Evolutionary conservation across 495 filamentous ascomycete genomes (phyloP).

Genomic region (Aspergillus homomorphus): DNA sequence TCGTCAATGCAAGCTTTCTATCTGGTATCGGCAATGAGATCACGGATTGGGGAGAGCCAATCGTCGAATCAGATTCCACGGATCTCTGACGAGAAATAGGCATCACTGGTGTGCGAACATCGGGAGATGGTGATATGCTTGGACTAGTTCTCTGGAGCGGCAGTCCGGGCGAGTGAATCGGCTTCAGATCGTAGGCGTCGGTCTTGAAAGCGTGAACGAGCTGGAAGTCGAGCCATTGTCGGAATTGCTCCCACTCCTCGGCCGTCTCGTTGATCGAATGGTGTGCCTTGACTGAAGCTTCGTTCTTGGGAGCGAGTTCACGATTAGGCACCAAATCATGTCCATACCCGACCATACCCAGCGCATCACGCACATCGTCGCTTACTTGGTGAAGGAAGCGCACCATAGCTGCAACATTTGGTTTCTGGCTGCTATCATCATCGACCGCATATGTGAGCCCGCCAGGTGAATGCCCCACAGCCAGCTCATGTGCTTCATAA

Average conservation of each 20-base stretch:
- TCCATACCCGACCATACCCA: slow-evolving; percentile 11
- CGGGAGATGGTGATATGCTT: not conserved
- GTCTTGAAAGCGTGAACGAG: slow-evolving; percentile 6
- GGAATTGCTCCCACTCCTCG: slow-evolving; percentile 14
- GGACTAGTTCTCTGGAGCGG: not conserved
- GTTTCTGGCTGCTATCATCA: not conserved
- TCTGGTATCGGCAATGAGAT: slow-evolving; percentile 2
- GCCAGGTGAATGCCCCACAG: not conserved
- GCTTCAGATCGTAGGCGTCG: not conserved
- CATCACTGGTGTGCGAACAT: not conserved
- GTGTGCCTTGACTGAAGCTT: not conserved
- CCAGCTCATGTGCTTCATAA: not conserved
- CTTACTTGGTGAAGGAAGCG: slow-evolving; percentile 10
- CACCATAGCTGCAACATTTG: slow-evolving; percentile 4
- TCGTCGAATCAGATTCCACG: not conserved
- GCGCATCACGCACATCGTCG: slow-evolving; percentile 9
- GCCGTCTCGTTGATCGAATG: slow-evolving; percentile 7
- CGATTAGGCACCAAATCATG: slow-evolving; percentile 7
- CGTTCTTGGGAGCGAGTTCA: not conserved
- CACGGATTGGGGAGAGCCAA: not conserved
- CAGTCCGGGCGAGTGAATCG: not conserved
- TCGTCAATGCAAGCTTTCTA: slow-evolving; percentile 2
- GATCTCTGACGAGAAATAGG: not conserved
- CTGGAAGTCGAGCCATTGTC: slow-evolving; percentile 13
- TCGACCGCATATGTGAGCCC: not conserved